These are phyloP conservation scores for Brasenia schreberi DNA, from an alignment of 164 flowering plant genomes.

Conservation along the genomic window DNA sequence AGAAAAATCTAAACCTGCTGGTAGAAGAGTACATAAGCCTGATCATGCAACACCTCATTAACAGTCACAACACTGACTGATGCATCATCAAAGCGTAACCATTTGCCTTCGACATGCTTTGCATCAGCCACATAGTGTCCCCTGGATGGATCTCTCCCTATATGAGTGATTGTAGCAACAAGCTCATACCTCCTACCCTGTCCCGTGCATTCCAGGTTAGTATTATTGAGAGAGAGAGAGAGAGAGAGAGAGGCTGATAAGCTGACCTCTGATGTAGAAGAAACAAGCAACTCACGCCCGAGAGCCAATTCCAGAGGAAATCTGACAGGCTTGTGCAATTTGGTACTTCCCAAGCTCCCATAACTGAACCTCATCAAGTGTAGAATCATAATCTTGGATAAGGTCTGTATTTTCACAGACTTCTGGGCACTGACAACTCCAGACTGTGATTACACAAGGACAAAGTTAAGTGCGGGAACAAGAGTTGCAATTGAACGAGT, in stretches of 20 bases:
- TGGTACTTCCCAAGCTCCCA: conserved; percentile 85
- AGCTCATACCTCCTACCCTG: conserved; percentile 87
- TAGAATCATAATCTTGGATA: conserved; percentile 80
- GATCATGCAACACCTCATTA: conserved; percentile 69
- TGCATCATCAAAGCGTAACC: conserved; percentile 85
- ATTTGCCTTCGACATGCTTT: conserved; percentile 39
- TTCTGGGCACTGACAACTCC: conserved; percentile 72
- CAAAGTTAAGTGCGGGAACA: not conserved
- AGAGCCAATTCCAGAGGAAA: conserved; percentile 75
- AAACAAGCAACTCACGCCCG: conserved; percentile 64
- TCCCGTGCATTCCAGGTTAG: not conserved
- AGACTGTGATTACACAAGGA: conserved; percentile 10
- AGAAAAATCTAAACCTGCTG: conserved; percentile 23
- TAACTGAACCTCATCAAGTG: conserved; percentile 95
- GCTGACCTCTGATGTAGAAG: conserved; percentile 59
- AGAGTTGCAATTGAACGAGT: not conserved
- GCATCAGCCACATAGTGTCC: conserved; percentile 93
- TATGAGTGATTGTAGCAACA: conserved; percentile 84
- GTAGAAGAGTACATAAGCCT: conserved; percentile 89
- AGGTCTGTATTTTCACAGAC: conserved; percentile 62
- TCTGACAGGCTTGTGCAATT: conserved; percentile 65
- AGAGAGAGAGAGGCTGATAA: not conserved
- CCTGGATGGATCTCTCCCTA: conserved; percentile 81
- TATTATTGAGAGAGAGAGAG: not conserved
- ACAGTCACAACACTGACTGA: conserved; percentile 43